These are phyloP conservation scores for Elsinoe fawcettii DNA, from an alignment of 2,329 filamentous ascomycete genomes.

Conservation along the genomic window DNA sequence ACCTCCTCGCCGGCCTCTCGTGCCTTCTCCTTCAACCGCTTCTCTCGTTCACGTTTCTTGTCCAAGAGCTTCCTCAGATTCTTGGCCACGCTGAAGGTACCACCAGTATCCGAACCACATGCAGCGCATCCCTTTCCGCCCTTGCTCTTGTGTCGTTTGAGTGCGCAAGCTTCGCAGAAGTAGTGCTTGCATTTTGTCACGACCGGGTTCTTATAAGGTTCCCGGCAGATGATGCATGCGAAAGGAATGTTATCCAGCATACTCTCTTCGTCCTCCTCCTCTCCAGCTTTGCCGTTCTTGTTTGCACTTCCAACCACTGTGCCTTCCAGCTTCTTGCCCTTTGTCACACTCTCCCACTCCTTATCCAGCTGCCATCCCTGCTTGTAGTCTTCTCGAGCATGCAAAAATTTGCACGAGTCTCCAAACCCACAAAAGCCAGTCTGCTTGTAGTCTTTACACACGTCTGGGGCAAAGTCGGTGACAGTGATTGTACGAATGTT, in stretches of 20 bases:
- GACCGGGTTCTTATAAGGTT: conserved; percentile 69
- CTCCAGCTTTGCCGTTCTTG: conserved; percentile 35
- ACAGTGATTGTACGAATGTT: conserved; percentile 88
- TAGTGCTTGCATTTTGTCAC: conserved; percentile 91
- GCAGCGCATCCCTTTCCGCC: conserved; percentile 73
- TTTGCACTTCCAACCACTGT: conserved; percentile 52
- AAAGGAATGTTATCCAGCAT: conserved; percentile 81
- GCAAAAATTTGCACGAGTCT: conserved; percentile 74
- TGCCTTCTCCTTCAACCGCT: conserved; percentile 18
- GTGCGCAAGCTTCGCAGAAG: conserved; percentile 85
- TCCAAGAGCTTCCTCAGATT: conserved; percentile 73
- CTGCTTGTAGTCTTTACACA: conserved; percentile 90
- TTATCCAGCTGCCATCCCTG: conserved; percentile 92
- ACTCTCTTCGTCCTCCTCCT: conserved; percentile 56
- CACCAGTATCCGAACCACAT: conserved; percentile 76
- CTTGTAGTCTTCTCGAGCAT: conserved; percentile 70
- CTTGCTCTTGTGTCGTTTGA: conserved; percentile 75
- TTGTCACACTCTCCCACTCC: conserved; percentile 84
- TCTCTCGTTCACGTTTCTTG: conserved; percentile 53
- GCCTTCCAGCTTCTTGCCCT: conserved; percentile 42
- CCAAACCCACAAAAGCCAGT: conserved; percentile 67
- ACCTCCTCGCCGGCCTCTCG: conserved; percentile 19
- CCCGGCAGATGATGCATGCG: conserved; percentile 77
- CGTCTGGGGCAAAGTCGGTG: conserved; percentile 83
- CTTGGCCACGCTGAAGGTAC: conserved; percentile 84